Base-by-base conservation (phyloP, 352 stramenopile genomes). In the Globisporangium paroecandrum region DNA sequence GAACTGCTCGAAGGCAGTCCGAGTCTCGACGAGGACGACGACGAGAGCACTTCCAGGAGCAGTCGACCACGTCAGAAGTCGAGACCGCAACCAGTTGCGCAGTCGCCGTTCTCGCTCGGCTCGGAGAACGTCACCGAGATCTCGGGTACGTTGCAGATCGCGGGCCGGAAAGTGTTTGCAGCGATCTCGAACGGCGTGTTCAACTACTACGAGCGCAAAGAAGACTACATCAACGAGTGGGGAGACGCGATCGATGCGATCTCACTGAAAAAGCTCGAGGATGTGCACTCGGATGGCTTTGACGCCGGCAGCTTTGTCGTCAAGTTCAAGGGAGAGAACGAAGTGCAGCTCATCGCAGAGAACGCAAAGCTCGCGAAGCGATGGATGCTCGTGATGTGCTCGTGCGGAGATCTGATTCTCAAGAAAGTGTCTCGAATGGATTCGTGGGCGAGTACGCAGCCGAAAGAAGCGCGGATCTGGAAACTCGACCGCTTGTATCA, bases 321-420 rank as follows among this genome's bases (percentile, higher is more conserved):
- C 5, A 87, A 89, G 64, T 79, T 96, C 13, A 77, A 78, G 27
- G 77, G 83, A 34, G 85, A 94, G 66, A 80, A 88, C 62, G 76
- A 91, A 29, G 81, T 94, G 20, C 81, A 85, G 64, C 71, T 96
- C 24, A 75, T 91, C 15, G 86, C 86, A 2, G 83, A 93, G 69
- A 90, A 72, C 32, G 80, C 76, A 0, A 87, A 86, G 66, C 65
- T 81, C 25, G 85, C 87, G 6, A 94, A 94, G 74, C 75, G 78
- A 22, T 96, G 88, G 88, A 96, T 96, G 88, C 77, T 96, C 22
- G 85, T 94, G 10, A 94, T 96, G 83, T 96, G 88, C 64, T 96
- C 86, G 43, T 94, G 85, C 61, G 86, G 85, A 24, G 83, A 89
- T 22, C 58, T 94, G 61, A 81, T 94, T 24, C 64, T 96, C 2